Evolutionary conservation across 768 basidiomycete species (phyloP).

Genomic region (Epithele typhae): DNA sequence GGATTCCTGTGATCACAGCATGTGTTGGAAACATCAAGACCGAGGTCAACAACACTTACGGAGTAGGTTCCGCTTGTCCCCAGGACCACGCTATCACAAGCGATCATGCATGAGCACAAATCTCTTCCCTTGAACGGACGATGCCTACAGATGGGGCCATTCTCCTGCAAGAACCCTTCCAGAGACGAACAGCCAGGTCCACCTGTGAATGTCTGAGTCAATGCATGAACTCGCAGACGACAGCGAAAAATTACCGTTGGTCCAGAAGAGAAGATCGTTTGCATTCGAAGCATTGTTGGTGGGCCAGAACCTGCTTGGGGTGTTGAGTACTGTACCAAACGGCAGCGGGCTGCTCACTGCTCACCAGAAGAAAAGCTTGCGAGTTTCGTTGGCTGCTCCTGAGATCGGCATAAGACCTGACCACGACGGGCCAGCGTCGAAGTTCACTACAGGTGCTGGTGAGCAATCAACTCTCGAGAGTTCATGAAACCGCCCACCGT

Average conservation of each 20-base stretch:
- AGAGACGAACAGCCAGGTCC: constrained; percentile 73
- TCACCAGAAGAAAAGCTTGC: constrained; percentile 32
- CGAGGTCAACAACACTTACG: constrained; percentile 31
- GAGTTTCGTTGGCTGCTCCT: constrained; percentile 35
- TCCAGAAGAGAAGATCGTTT: constrained; percentile 30
- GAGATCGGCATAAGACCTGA: constrained; percentile 30
- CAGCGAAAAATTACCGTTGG: constrained; percentile 24
- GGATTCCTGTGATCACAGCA: constrained; percentile 33
- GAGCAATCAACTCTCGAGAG: too few species aligned
- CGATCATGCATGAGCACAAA: too few species aligned
- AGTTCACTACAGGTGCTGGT: constrained; percentile 22
- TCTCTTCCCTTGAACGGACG: too few species aligned
- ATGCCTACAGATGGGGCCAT: constrained; percentile 45
- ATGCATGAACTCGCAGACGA: too few species aligned
- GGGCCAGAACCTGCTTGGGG: constrained; percentile 29
- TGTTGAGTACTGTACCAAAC: neutral
- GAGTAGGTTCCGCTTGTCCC: constrained; percentile 56
- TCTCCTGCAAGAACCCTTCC: constrained; percentile 70
- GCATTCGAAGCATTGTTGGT: constrained; percentile 27
- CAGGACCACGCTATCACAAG: constrained; percentile 57
- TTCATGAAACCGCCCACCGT: constrained; percentile 17
- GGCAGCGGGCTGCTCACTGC: neutral
- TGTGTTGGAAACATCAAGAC: neutral
- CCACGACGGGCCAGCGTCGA: constrained; percentile 33
- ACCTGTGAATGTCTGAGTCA: constrained; percentile 33